Evolutionary conservation across 2,329 filamentous ascomycete species (phyloP).

Genomic region (Sclerotinia trifoliorum): DNA sequence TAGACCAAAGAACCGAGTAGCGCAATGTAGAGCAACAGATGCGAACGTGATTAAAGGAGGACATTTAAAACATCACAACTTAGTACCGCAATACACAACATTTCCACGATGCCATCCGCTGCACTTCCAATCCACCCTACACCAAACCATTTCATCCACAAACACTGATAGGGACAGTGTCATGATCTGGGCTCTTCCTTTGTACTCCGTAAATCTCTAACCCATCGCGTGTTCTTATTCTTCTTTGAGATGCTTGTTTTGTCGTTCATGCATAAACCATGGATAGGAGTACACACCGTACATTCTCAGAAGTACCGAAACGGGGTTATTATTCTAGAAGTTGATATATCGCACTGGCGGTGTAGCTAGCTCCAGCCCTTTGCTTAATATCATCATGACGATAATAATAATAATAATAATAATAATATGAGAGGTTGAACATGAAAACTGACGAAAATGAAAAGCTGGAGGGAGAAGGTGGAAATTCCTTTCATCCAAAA

Average conservation of each 20-base stretch:
- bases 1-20: background rate
- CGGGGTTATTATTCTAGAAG: background rate
- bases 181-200: background rate
- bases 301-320: background rate
- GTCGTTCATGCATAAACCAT: slow-evolving; percentile 18
- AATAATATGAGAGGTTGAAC: background rate
- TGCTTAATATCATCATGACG: background rate
- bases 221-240: slow-evolving; percentile 3
- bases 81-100: background rate
- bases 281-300: slow-evolving; percentile 4
- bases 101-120: background rate
- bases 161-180: background rate
- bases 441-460: background rate
- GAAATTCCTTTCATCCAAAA: background rate
- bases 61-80: background rate
- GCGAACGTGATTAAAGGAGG: background rate
- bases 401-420: background rate
- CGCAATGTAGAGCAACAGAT: background rate
- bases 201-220: background rate
- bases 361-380: background rate
- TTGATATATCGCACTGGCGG: slow-evolving; percentile 9
- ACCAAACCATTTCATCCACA: background rate
- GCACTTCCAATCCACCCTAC: background rate
- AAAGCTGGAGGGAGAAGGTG: background rate
- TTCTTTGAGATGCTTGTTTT: background rate